Percentiles rank a stretch among this genome's conserved stretches.
Evolutionary conservation across 2,329 filamentous ascomycete genomes (phyloP).

Genomic region (Erysiphe pulchra): DNA sequence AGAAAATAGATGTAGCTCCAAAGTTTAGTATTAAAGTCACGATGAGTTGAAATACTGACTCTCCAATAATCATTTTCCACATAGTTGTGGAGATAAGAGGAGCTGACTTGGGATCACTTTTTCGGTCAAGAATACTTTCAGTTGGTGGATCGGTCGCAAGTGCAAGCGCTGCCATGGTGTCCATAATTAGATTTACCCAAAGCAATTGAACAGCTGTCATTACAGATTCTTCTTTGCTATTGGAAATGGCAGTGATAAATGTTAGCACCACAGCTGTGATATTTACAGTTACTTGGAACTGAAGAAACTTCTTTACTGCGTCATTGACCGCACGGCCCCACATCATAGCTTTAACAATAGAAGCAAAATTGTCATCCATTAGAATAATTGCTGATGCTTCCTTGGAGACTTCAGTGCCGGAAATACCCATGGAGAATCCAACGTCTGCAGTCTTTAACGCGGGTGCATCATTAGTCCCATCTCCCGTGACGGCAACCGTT

Average conservation of each 20-base stretch:
- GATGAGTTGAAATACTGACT: conserved; percentile 66
- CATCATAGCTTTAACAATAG: conserved; percentile 34
- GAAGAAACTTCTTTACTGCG: conserved; percentile 25
- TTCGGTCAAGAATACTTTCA: conserved; percentile 39
- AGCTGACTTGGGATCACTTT: conserved; percentile 48
- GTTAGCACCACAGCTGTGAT: conserved; percentile 57
- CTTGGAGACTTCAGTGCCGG: conserved; percentile 37
- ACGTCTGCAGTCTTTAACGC: conserved; percentile 40
- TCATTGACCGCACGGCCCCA: conserved; percentile 34
- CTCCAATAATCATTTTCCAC: conserved; percentile 99
- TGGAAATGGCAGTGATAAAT: conserved; percentile 51
- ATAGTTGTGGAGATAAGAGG: conserved; percentile 67
- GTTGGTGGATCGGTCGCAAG: conserved; percentile 51
- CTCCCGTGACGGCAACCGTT: conserved; percentile 39
- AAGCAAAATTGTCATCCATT: conserved; percentile 36
- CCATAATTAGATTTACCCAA: conserved; percentile 72
- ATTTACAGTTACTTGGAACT: conserved; percentile 46
- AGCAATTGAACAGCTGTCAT: conserved; percentile 56
- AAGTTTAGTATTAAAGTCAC: conserved; percentile 68
- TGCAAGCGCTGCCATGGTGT: conserved; percentile 57
- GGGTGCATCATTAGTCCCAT: conserved; percentile 40
- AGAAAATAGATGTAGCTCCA: conserved; percentile 34
- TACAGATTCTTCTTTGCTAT: conserved; percentile 34
- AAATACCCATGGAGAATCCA: conserved; percentile 41
- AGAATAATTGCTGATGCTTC: conserved; percentile 35